Percentiles rank a stretch among this genome's conserved stretches.
phyloP scores from a whole-genome alignment of 495 filamentous ascomycete genomes.

The Penicillium riverlandense region DNA sequence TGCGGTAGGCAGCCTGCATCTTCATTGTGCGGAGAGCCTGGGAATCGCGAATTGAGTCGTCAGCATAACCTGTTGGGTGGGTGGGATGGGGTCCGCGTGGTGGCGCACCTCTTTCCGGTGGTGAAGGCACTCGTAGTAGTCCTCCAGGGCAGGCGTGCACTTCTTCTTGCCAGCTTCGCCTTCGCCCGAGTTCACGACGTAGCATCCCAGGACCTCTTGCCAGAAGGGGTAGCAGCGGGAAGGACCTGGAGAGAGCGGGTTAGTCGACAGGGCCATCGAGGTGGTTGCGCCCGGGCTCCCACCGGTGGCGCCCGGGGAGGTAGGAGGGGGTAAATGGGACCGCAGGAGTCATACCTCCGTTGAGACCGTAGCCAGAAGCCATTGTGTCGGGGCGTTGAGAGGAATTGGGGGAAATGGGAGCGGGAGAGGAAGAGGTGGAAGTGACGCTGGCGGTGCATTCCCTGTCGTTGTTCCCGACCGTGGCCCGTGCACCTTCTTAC shows the following conservation, averaged over 20 bases:
- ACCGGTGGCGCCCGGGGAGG: no score
- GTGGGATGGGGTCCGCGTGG: background rate
- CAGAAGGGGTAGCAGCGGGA: slow-evolving; percentile 98
- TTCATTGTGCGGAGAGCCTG: slow-evolving; percentile 70
- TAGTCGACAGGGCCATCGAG: slow-evolving; percentile 8
- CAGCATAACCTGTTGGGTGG: no score
- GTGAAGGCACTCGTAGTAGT: slow-evolving; percentile 98
- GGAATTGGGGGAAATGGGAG: slow-evolving; percentile 18
- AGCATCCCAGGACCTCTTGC: slow-evolving; percentile 89
- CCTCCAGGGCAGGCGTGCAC: slow-evolving; percentile 81
- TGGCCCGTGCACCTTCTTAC: slow-evolving; percentile 30
- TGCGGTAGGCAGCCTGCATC: slow-evolving; percentile 82
- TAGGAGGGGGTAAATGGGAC: background rate
- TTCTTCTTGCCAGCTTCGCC: slow-evolving; percentile 82
- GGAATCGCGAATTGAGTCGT: no score
- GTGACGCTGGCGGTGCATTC: slow-evolving; percentile 24
- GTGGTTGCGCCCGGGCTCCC: no score
- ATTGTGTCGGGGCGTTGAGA: slow-evolving; percentile 40
- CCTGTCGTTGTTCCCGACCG: slow-evolving; percentile 27
- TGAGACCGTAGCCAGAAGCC: slow-evolving; percentile 77
- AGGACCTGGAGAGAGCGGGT: slow-evolving; percentile 51
- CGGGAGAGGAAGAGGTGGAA: slow-evolving; percentile 15
- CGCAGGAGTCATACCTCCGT: slow-evolving; percentile 55
- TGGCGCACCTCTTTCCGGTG: slow-evolving; percentile 88
- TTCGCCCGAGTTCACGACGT: slow-evolving; percentile 70